Percentiles rank a stretch among this genome's conserved stretches.
Conservation (phyloP, 768 basidiomycete genomes). For the Goffeauzyma gilvescens region DNA sequence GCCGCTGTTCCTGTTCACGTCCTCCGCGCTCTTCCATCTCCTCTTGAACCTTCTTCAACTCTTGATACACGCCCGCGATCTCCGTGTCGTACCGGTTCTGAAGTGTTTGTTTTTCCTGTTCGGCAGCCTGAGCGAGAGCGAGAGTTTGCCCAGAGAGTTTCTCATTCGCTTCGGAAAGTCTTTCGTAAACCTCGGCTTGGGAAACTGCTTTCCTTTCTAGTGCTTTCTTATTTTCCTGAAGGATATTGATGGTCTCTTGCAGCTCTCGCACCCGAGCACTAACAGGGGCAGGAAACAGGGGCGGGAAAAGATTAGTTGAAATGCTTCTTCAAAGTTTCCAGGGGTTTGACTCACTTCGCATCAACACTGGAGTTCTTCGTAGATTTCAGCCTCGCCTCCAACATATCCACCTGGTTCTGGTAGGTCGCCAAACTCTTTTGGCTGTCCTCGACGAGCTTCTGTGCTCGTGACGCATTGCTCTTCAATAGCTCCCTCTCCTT, state of each 20-base stretch:
- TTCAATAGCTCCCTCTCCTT: conserved; percentile 78
- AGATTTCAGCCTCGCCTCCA: conserved; percentile 15
- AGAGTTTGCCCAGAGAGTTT: conserved; percentile 53
- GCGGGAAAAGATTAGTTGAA: background rate
- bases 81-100: conserved; percentile 37
- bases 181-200: conserved; percentile 52
- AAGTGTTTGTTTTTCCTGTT: conserved; percentile 35
- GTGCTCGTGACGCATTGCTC: conserved; percentile 76
- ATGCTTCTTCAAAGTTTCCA: background rate
- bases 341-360: background rate
- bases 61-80: conserved; percentile 43
- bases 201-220: conserved; percentile 46
- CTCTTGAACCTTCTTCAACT: conserved; percentile 45
- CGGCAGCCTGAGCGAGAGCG: conserved; percentile 49
- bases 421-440: conserved; percentile 65
- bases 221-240: conserved; percentile 44
- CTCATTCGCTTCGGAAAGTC: conserved; percentile 63
- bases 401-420: conserved; percentile 39
- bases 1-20: conserved; percentile 57
- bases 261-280: too few relatives aligned
- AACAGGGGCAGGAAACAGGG: too few relatives aligned
- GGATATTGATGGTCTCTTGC: background rate
- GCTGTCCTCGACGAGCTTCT: conserved; percentile 73
- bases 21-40: conserved; percentile 36
- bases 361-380: background rate